A percentile compares a stretch with the other conserved stretches of the same genome.
These are phyloP conservation scores for Fusarium sp. DNA, from an alignment of 2,329 filamentous ascomycete species.

Conservation along the genomic window DNA sequence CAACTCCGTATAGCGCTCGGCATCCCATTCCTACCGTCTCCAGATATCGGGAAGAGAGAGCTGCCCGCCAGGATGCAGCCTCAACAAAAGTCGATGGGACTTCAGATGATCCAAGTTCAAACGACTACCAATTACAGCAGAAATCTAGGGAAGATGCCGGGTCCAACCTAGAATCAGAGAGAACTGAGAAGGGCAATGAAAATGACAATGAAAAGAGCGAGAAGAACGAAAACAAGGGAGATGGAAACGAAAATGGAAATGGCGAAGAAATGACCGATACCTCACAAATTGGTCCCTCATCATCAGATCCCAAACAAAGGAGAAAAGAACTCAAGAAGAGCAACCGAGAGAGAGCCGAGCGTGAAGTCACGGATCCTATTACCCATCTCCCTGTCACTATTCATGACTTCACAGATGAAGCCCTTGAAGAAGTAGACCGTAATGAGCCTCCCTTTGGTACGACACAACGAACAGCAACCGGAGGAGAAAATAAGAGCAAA, in stretches of 20 bases:
- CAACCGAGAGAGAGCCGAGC: constrained; percentile 61
- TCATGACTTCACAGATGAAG: constrained; percentile 75
- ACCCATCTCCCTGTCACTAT: constrained; percentile 78
- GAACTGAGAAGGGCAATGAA: constrained; percentile 19
- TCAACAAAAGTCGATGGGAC: constrained; percentile 2
- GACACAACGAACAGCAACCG: constrained; percentile 56
- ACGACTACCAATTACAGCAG: constrained; percentile 32
- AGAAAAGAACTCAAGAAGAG: constrained; percentile 63
- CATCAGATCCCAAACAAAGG: constrained; percentile 61
- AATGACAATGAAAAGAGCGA: constrained; percentile 14
- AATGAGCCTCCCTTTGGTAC: constrained; percentile 54
- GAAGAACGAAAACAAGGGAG: constrained; percentile 18
- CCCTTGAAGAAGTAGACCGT: constrained; percentile 59
- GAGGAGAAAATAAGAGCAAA: constrained; percentile 56
- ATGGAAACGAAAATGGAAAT: constrained; percentile 4
- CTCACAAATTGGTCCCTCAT: constrained; percentile 54
- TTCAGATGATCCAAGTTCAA: constrained; percentile 9
- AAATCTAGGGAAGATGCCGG: constrained; percentile 28
- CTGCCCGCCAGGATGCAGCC: constrained; percentile 58
- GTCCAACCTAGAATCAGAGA: constrained; percentile 24
- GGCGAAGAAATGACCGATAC: constrained; percentile 51
- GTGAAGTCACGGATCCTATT: constrained; percentile 78
- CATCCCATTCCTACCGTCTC: constrained; percentile 64
- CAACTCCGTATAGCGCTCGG: constrained; percentile 58
- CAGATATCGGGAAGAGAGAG: constrained; percentile 62